Conservation (phyloP, 169 alveolate species). For the Plasmodium berghei region DNA sequence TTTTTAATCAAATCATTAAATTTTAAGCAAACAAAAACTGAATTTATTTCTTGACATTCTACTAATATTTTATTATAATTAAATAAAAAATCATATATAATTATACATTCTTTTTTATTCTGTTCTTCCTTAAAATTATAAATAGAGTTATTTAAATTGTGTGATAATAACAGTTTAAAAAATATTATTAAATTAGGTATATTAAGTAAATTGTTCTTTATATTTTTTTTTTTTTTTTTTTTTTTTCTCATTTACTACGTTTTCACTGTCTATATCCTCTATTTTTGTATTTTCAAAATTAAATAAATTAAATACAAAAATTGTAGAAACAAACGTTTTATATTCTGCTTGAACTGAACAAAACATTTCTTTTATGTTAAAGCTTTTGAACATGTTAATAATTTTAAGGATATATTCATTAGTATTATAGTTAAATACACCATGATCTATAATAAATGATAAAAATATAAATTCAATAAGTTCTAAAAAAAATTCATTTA, state of each 20-base stretch:
- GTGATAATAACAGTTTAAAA: constrained; percentile 20
- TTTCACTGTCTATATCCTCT: not conserved
- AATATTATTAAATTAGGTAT: not conserved
- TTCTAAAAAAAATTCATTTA: constrained; percentile 31
- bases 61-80: constrained; percentile 23
- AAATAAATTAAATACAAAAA: constrained; percentile 6
- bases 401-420: not conserved
- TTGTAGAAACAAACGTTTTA: constrained; percentile 7
- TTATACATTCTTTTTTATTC: not conserved
- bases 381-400: not conserved
- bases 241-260: not conserved
- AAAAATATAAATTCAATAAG: constrained; percentile 43
- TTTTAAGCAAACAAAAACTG: constrained; percentile 41
- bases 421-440: not conserved
- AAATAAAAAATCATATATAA: constrained; percentile 35
- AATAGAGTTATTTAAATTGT: not conserved
- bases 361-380: constrained; percentile 1
- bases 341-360: constrained; percentile 8
- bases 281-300: too few relatives aligned
- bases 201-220: not conserved
- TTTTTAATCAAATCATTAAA: constrained; percentile 10
- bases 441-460: constrained; percentile 18
- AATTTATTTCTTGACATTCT: constrained; percentile 10
- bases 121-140: not conserved
- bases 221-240: not conserved